Base-by-base conservation (phyloP, 2,329 filamentous ascomycete genomes). In the Alternaria incomplexa region DNA sequence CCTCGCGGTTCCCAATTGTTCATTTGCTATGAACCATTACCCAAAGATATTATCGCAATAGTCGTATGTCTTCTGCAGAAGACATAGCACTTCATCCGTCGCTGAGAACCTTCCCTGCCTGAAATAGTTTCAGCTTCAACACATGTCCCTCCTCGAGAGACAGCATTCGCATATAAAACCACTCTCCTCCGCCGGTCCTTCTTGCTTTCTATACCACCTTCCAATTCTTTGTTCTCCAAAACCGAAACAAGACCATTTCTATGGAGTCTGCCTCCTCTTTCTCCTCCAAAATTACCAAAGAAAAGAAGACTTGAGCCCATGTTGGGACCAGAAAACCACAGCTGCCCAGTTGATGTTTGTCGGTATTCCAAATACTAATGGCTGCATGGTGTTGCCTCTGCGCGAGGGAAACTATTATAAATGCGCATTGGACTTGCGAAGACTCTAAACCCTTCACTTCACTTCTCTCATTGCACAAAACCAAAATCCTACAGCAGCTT, bases 371-470 rank as follows among this genome's bases (percentile, higher is more conserved):
- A n/a, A 36, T 2, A 5, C 2, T 13, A 5, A 36, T 2, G 13
- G 13, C 1, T 36, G 7, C 4, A 36, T 9, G 32, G 32, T 36
- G 15, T 3, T 36, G 32, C 0, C 32, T 40, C 15, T 17, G 15
- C 15, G 32, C 8, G 8, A 40, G 15, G 32, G 8, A 6, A 40
- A n/a, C 28, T 10, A 17, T 6, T 10, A 40, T n/a, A 40, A 17
- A 10, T 6, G 0, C 2, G 1, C 32, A 17, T 1, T 6, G 32
- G 1, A 2, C 0, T 0, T 10, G 32, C 4, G 9, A 10, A 0
- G 8, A 40, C 8, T 40, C 32, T 7, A 6, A 15, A 2, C n/a
- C n/a, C n/a, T n/a, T n/a, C n/a, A n/a, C n/a, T n/a, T n/a, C n/a
- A n/a, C n/a, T n/a, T n/a, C n/a, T n/a, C n/a, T n/a, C n/a, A n/a